Conservation (phyloP, 306 rosid genomes). For the Pyrus communis region DNA sequence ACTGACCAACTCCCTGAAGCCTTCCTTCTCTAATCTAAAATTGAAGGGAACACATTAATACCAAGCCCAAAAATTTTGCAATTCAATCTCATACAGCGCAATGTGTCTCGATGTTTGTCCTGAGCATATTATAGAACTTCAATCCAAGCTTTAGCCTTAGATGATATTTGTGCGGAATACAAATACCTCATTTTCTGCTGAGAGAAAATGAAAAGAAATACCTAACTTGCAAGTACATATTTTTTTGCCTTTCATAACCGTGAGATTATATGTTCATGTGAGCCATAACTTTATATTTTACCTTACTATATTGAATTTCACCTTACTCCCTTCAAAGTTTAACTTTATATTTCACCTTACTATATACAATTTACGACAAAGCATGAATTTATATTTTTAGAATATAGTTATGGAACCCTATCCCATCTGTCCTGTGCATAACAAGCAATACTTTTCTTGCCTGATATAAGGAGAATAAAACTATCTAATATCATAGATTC, state of each 20-base stretch:
- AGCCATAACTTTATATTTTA: neutral
- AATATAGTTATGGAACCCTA: neutral
- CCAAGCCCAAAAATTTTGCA: conserved; percentile 44
- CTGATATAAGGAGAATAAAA: neutral
- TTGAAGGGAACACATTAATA: conserved; percentile 33
- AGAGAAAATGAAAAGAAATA: neutral
- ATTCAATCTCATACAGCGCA: conserved; percentile 22
- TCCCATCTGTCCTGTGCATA: neutral
- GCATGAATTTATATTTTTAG: neutral
- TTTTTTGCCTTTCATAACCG: neutral
- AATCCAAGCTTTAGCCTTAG: neutral
- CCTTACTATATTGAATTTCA: no score
- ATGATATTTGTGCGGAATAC: neutral
- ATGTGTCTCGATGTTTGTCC: neutral
- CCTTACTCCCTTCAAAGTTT: no score
- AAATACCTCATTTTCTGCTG: neutral
- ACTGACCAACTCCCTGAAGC: conserved; percentile 71
- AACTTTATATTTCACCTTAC: neutral
- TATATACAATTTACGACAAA: neutral
- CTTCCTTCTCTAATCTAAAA: conserved; percentile 63
- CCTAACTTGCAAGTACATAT: neutral
- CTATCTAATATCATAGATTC: neutral
- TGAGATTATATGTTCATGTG: neutral
- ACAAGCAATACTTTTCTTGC: neutral
- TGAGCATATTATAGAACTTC: neutral